Percentiles rank a stretch among this genome's conserved stretches.
These are phyloP conservation scores for Elsinoe arachidis DNA, from an alignment of 2,329 filamentous ascomycete genomes.

Conservation along the genomic window DNA sequence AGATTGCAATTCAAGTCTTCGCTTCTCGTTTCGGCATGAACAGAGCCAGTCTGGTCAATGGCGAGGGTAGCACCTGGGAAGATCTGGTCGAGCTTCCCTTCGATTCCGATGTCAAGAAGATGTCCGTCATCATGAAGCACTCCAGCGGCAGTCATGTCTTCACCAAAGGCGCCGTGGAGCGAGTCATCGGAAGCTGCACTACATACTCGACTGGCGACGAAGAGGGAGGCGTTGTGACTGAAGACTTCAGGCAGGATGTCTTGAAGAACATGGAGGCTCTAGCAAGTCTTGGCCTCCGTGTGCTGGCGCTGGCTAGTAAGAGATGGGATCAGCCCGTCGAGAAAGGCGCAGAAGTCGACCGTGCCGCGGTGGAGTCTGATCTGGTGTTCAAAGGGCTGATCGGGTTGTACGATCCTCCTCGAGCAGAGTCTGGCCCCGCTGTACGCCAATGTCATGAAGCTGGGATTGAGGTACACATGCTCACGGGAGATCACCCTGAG, in stretches of 20 bases:
- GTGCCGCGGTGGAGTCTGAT: conserved; percentile 51
- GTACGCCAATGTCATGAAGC: conserved; percentile 63
- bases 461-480: conserved; percentile 73
- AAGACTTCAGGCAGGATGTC: conserved; percentile 44
- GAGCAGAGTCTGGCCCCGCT: conserved; percentile 65
- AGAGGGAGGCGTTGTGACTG: conserved; percentile 26
- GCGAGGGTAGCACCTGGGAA: conserved; percentile 45
- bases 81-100: conserved; percentile 63
- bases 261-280: conserved; percentile 58
- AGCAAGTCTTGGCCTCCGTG: conserved; percentile 57
- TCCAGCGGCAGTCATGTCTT: conserved; percentile 39
- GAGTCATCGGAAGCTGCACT: conserved; percentile 54
- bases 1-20: conserved; percentile 69
- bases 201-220: conserved; percentile 39
- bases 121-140: conserved; percentile 59
- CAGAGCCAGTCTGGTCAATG: conserved; percentile 43
- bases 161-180: conserved; percentile 62
- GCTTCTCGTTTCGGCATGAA: conserved; percentile 58
- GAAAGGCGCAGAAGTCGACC: conserved; percentile 29
- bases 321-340: conserved; percentile 24
- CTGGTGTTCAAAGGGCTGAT: conserved; percentile 72
- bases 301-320: conserved; percentile 54
- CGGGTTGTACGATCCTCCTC: conserved; percentile 79
- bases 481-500: conserved; percentile 72
- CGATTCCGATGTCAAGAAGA: conserved; percentile 66